Evolutionary conservation across 192 early-diverging fungal species (phyloP), one percentile per base, ranked within the genome.

Genomic region (Powellomyces hirtus): DNA sequence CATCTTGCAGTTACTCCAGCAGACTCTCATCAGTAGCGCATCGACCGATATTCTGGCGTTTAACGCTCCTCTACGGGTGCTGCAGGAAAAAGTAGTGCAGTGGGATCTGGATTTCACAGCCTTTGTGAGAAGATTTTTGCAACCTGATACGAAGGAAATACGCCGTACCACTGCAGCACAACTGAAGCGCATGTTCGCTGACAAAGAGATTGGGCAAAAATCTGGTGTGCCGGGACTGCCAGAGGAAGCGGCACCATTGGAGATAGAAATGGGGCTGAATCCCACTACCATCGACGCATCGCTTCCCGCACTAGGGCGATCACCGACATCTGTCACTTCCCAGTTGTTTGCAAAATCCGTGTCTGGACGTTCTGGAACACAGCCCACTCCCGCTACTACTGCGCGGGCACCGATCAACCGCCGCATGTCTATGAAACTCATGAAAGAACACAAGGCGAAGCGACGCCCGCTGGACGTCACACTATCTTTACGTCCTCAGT

Each of bases 31-130:
- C 56, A 89, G 86, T 70, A 92, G 88, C 6, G 77, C 82, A 14
- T 80, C 89, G 1, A 86, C 83, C 11, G 96, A 98, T 71, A 90
- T 87, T 0, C 64, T 97, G 33, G 88, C 93, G 1, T 71, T 96
- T 27, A 94, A 91, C 58, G 79, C 84, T 30, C 92, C 94, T 10
- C 80, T 91, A 8, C 85, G 87, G 58, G 83, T 80, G 11, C 63
- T 98, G 27, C 88, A 92, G 64, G 87, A 88, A 50, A 92, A 92
- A 38, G 89, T 95, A 1, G 72, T 80, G 2, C 76, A 80, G 42
- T 98, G 95, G 95, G 91, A 97, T 59, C 63, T 82, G 59, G 91
- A 92, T 26, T 96, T 96, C 64, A 80, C 79, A 4, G 83, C 90
- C 51, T 86, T 98, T 37, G 90, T 86, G 1, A 75, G 90, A 37